Percentiles rank a stretch among this genome's conserved stretches.
Evolutionary conservation across 345 rosid species (phyloP).

Genomic region (Streptanthus diversifolius): DNA sequence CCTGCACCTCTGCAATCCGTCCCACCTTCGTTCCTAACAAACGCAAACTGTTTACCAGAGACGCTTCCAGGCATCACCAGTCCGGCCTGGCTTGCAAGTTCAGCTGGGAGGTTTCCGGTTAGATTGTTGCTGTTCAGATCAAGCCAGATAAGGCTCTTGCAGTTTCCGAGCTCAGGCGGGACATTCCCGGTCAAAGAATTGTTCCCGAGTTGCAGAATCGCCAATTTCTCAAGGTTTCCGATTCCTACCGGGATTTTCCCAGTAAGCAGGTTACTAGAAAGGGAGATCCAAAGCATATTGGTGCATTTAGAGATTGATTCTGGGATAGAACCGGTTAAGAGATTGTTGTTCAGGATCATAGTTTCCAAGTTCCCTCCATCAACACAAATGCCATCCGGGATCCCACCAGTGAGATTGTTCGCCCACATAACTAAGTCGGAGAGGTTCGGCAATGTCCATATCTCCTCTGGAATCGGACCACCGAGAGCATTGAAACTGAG

Average conservation of each 20-base stretch:
- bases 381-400: constrained; percentile 65
- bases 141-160: constrained; percentile 87
- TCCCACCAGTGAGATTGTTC: constrained; percentile 77
- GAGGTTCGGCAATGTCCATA: constrained; percentile 74
- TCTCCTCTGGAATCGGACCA: constrained; percentile 58
- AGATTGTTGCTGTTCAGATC: constrained; percentile 84
- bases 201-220: constrained; percentile 82
- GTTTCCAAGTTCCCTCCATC: constrained; percentile 76
- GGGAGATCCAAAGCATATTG: constrained; percentile 87
- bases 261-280: constrained; percentile 65
- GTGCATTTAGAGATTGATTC: constrained; percentile 70
- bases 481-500: constrained; percentile 79
- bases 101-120: constrained; percentile 56
- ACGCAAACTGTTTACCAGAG: constrained; percentile 87
- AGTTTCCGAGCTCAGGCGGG: constrained; percentile 70
- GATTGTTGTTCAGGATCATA: constrained; percentile 82
- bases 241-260: constrained; percentile 70
- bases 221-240: constrained; percentile 61
- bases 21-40: constrained; percentile 95
- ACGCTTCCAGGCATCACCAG: constrained; percentile 65
- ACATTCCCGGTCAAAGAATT: constrained; percentile 71
- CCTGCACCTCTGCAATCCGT: constrained; percentile 97
- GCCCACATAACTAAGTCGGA: constrained; percentile 91
- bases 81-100: constrained; percentile 71
- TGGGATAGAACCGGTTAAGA: constrained; percentile 63